Evolutionary conservation across 1,139 yeast genomes (phyloP).

Genomic region (Ogataea hybrid): DNA sequence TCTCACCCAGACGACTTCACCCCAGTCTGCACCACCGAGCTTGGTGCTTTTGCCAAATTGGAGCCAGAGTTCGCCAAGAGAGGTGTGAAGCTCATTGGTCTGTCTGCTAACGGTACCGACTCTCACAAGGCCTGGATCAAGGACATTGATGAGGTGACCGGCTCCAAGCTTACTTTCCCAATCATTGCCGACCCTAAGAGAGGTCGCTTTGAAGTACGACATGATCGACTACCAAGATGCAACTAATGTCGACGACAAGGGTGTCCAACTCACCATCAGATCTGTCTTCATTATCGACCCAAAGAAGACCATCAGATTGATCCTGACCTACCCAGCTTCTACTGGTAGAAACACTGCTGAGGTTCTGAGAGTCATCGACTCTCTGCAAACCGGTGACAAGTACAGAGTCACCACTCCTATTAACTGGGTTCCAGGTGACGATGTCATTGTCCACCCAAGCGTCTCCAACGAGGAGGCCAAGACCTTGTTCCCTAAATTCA

Average conservation of each 20-base stretch:
- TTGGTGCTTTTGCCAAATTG: conserved; percentile 82
- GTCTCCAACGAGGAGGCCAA: conserved; percentile 71
- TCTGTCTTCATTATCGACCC: conserved; percentile 86
- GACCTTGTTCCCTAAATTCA: conserved; percentile 71
- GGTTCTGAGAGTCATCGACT: conserved; percentile 76
- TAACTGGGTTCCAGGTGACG: conserved; percentile 86
- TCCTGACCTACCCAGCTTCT: conserved; percentile 78
- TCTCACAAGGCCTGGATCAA: conserved; percentile 79
- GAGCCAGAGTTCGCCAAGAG: conserved; percentile 81
- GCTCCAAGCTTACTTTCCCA: conserved; percentile 67
- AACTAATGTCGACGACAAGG: conserved; percentile 56
- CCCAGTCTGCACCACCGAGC: conserved; percentile 87
- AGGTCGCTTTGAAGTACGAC: conserved; percentile 67
- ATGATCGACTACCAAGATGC: conserved; percentile 75
- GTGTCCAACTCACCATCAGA: conserved; percentile 68
- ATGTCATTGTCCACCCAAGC: conserved; percentile 77
- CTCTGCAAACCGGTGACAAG: conserved; percentile 73
- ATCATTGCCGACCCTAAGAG: conserved; percentile 77
- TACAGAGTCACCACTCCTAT: conserved; percentile 76
- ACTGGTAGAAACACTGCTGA: conserved; percentile 90
- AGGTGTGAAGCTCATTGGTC: conserved; percentile 72
- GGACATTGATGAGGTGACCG: conserved; percentile 78
- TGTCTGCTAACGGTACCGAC: conserved; percentile 69
- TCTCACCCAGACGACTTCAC: conserved; percentile 90
- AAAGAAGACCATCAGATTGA: conserved; percentile 67